Evolutionary conservation across 768 basidiomycete species (phyloP).

Genomic region (Antrodiella citrinella): DNA sequence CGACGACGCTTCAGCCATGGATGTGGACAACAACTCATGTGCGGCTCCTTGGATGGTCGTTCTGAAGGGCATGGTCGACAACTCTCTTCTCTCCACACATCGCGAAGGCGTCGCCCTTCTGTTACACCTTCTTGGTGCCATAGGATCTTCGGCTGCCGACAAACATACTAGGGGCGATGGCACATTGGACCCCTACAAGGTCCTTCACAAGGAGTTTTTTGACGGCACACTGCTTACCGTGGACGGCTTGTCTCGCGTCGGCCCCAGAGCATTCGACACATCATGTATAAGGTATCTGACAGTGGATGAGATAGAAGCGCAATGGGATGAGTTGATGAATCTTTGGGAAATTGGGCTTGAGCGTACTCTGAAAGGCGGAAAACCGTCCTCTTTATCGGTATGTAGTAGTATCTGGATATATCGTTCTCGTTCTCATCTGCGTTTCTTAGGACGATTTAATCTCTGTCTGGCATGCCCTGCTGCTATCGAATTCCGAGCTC

Average conservation of each 20-base stretch:
- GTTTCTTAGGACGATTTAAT: not conserved
- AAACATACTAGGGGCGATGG: not conserved
- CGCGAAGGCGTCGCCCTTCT: not conserved
- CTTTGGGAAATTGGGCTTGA: not conserved
- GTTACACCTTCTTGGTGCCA: not conserved
- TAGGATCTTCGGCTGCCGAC: not conserved
- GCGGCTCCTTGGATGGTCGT: not conserved
- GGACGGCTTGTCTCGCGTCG: not conserved
- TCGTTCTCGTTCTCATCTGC: too few relatives aligned
- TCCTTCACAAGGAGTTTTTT: not conserved
- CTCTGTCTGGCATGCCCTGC: not conserved
- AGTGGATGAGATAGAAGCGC: not conserved
- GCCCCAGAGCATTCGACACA: not conserved
- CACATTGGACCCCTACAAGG: not conserved
- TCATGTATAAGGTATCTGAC: not conserved
- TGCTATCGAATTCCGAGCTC: not conserved
- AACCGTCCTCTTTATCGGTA: not conserved
- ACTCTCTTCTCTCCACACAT: not conserved
- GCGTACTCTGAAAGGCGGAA: not conserved
- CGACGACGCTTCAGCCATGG: not conserved
- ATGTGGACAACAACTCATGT: not conserved
- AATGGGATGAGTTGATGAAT: not conserved
- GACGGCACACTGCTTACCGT: not conserved
- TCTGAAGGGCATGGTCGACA: not conserved
- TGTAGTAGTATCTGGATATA: too few relatives aligned